Base-by-base conservation (phyloP, 345 rosid genomes). In the Geranium brycei region DNA sequence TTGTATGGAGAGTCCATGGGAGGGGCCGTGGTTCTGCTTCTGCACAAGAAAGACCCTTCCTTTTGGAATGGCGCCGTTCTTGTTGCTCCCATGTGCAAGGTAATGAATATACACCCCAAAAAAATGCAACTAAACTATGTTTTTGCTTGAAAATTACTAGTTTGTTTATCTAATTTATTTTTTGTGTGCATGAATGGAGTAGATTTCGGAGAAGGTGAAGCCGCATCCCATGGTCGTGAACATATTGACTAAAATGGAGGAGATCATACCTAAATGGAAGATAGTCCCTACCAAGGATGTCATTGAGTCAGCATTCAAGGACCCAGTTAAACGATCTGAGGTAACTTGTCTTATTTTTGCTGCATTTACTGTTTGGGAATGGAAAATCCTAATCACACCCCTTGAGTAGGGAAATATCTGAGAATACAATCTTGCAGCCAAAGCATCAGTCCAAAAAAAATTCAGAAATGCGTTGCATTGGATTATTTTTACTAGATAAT, bases 51-150 rank as follows among this genome's bases (percentile, higher is more conserved):
- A 71, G 87, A 85, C 67, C 93, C 96, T 2, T 32, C 82, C 19
- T 85, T 91, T 56, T 95, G 92, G 82, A 83, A 87, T 4, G 99
- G 97, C 5, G 96, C 93, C 17, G 79, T 91, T 61, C 95, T 95
- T 40, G 88, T 87, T 51, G 99, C 99, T 17, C 99, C 99, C 18
- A 95, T 95, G 99, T 95, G 99, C 61, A 95, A 95, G 97, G 99
- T 89, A 74, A 41, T 14, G 8, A 40, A 14, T 1, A 23, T 23
- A 23, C 28, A 23, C 14, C 3, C 12, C 53, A 3, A 35, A 10
- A 8, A 8, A 2, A 47, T 13, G 53, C 11, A 47, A 6, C 12
- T 47, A 47, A 38, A 5, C 6, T 47, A 11, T 2, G 15, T 2
- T 47, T 47, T 47, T 11, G 14, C 11, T 8, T 47, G 7, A 47